These are phyloP conservation scores for Coprinopsis sp. DNA, from an alignment of 768 basidiomycete genomes.

Conservation along the genomic window DNA sequence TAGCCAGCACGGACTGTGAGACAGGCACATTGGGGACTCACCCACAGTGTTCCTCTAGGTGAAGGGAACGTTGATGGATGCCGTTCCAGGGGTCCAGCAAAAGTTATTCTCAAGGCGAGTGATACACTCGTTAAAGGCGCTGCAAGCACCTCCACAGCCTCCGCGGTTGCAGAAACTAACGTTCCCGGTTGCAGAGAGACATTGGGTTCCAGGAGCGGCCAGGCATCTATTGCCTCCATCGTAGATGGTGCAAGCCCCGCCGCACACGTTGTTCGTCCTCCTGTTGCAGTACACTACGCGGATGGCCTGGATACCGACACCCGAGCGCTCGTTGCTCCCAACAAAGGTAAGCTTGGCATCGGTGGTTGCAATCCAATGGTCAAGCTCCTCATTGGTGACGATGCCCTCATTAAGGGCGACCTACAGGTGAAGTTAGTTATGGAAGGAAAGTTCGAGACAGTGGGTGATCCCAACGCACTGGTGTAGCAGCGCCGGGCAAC, in stretches of 20 bases:
- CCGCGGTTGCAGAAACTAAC: conserved; percentile 24
- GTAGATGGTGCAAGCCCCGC: conserved; percentile 28
- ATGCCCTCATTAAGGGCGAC: too few relatives aligned
- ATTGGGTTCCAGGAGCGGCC: conserved; percentile 24
- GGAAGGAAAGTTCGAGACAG: too few relatives aligned
- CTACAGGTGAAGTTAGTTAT: too few relatives aligned
- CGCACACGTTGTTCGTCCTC: conserved; percentile 20
- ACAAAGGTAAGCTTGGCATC: conserved; percentile 13
- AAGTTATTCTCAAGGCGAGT: not conserved
- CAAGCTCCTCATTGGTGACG: too few relatives aligned
- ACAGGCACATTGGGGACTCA: too few relatives aligned
- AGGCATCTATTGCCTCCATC: conserved; percentile 24
- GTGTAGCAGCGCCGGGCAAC: too few relatives aligned
- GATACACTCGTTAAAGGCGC: not conserved
- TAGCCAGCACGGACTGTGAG: too few relatives aligned
- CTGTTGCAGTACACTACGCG: conserved; percentile 26
- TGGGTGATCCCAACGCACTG: too few relatives aligned
- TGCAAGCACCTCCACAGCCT: conserved; percentile 23
- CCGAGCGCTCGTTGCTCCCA: conserved; percentile 15
- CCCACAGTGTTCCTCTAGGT: too few relatives aligned
- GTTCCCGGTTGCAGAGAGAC: conserved; percentile 25
- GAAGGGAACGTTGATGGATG: not conserved
- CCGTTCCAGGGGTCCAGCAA: not conserved
- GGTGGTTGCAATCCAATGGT: conserved; percentile 11
- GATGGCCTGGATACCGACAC: conserved; percentile 3